phyloP scores from a whole-genome alignment of 768 basidiomycete species.

The Phaffia tasmanica region DNA sequence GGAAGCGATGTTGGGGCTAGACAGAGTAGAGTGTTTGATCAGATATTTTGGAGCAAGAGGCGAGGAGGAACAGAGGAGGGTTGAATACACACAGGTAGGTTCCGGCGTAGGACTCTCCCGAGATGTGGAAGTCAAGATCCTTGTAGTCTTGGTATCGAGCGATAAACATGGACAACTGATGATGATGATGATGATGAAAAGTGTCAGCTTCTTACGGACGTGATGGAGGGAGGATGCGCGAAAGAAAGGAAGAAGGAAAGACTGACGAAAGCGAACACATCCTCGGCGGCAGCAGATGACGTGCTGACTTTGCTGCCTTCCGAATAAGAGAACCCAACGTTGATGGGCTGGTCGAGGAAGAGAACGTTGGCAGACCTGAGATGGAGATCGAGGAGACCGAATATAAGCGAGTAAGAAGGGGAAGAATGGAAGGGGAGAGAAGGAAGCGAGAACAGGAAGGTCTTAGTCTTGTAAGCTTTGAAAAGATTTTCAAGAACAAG shows the following conservation, averaged over 20 bases:
- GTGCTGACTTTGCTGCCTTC: constrained; percentile 63
- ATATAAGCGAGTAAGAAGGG: not conserved
- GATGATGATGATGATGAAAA: not conserved
- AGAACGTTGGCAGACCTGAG: constrained; percentile 45
- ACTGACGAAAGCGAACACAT: constrained; percentile 50
- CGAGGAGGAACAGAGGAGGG: not conserved
- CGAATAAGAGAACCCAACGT: constrained; percentile 65
- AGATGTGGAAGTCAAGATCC: constrained; percentile 40
- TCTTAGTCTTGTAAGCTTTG: no score
- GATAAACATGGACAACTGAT: constrained; percentile 49
- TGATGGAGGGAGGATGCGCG: constrained; percentile 52
- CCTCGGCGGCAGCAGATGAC: constrained; percentile 74
- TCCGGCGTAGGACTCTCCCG: constrained; percentile 48
- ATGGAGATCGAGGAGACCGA: no score
- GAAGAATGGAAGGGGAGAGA: not conserved
- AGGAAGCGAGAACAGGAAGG: not conserved
- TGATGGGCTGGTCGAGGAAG: constrained; percentile 49
- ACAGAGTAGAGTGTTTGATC: constrained; percentile 50
- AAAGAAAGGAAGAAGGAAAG: constrained; percentile 40
- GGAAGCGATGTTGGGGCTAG: constrained; percentile 60
- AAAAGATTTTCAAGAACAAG: not conserved
- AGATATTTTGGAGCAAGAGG: not conserved
- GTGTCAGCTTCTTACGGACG: not conserved
- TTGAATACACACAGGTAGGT: constrained; percentile 12
- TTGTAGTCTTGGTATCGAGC: constrained; percentile 64